Evolutionary conservation across 768 basidiomycete species (phyloP), one percentile per base, ranked within the genome.

Genomic region (Sporobolomyces pararoseus): DNA sequence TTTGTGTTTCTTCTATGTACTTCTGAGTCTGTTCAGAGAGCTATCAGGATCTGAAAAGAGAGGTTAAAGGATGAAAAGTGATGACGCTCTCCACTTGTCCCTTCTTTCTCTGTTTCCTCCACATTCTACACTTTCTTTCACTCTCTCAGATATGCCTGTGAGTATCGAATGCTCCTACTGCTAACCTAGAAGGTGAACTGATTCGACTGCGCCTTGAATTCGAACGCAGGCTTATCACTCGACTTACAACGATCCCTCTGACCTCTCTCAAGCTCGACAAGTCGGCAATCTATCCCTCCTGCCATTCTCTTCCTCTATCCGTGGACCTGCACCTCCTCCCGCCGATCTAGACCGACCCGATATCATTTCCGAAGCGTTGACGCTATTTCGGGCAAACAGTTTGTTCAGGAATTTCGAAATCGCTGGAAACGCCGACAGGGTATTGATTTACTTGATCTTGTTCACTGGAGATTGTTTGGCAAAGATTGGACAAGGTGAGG

Each of bases 401-500:
- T 88, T 99, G 70, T 99, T 99, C 82, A 89, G 96, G 78, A 98
- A 98, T 82, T 99, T 98, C 77, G 96, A 99, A 83, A 98, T 99
- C 85, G 95, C 97, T 32, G 71, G 73, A 21, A 47, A 61, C 2
- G 77, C 73, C 13, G 77, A 77, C 63, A 59, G 76, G n/a, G 64
- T 91, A 47, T 85, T 99, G 78, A 98, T 99, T 83, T 86, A 98
- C 79, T 86, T 98, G 77, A 96, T 98, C 80, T 88, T 99, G 79
- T 99, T 89, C 82, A 87, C 97, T 77, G 97, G 94, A 52, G 96
- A 99, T 82, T 98, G 95, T 79, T 86, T 99, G 59, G 86, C 90
- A 32, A 94, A 91, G 82, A 83, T 99, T 75, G 89, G 91, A 34
- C 82, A 84, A 37, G 62, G 72, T 73, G 23, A 31, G 44, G n/a